Evolutionary conservation across 1,284 basidiomycete genomes (phyloP).

Genomic region (Waitea zeae): DNA sequence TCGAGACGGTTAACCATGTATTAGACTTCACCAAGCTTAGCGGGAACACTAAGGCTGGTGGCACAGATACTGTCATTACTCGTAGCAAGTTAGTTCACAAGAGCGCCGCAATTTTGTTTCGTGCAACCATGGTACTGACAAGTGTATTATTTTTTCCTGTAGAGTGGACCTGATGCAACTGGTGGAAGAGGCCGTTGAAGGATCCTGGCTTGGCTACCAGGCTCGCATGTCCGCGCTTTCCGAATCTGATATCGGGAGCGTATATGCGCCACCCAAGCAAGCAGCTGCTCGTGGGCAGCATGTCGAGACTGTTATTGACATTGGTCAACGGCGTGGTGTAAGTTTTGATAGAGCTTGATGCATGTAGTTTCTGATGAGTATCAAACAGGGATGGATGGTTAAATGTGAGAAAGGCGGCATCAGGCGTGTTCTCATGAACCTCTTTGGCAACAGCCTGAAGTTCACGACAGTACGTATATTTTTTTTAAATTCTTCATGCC

Average conservation of each 20-base stretch:
- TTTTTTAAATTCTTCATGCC: too few relatives aligned
- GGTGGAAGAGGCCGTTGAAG: conserved; percentile 90
- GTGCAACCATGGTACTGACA: too few relatives aligned
- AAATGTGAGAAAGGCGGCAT: conserved; percentile 89
- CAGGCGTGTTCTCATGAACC: conserved; percentile 85
- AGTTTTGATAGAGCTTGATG: conserved; percentile 9
- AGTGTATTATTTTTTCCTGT: too few relatives aligned
- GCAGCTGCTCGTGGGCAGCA: conserved; percentile 18
- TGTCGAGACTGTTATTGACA: conserved; percentile 74
- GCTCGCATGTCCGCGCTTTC: too few relatives aligned
- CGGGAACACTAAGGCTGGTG: conserved; percentile 66
- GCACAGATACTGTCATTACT: conserved; percentile 57
- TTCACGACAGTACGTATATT: conserved; percentile 50
- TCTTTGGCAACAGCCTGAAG: conserved; percentile 90
- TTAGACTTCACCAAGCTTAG: conserved; percentile 93
- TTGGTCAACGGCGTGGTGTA: conserved; percentile 56
- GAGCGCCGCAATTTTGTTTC: not conserved
- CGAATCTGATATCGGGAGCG: conserved; percentile 77
- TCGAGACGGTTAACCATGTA: conserved; percentile 90
- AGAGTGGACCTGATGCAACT: conserved; percentile 80
- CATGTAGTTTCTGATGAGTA: conserved; percentile 1
- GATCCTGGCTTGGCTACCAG: conserved; percentile 87
- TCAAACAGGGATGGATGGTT: conserved; percentile 64
- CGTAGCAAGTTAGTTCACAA: conserved; percentile 35
- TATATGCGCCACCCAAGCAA: conserved; percentile 71